phyloP scores from a whole-genome alignment of 2,329 filamentous ascomycete species.

The Esteya vermicola region DNA sequence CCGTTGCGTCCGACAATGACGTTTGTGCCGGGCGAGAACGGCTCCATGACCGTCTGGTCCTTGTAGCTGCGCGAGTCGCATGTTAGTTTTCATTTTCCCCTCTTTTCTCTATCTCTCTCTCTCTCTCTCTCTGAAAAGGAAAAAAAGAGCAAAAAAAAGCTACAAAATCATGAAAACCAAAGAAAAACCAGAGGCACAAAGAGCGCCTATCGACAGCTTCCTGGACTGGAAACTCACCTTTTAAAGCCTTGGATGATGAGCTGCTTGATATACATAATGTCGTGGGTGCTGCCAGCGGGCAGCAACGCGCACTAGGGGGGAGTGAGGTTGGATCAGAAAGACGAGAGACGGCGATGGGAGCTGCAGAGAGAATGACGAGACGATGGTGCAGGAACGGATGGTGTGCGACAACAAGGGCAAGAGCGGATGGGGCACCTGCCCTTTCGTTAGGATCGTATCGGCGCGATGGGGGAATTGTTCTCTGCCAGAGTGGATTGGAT shows the following conservation, averaged over 20 bases:
- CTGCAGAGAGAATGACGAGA: not conserved
- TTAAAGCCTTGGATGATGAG: constrained; percentile 99
- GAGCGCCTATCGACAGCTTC: no score
- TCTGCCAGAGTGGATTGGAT: not conserved
- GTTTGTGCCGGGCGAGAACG: constrained; percentile 94
- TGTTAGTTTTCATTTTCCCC: no score
- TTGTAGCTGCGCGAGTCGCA: constrained; percentile 60
- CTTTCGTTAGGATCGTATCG: not conserved
- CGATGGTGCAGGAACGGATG: not conserved
- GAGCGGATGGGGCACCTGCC: not conserved
- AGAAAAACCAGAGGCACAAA: no score
- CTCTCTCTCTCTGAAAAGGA: no score
- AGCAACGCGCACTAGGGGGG: constrained; percentile 7
- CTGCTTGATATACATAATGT: constrained; percentile 93
- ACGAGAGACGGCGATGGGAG: not conserved
- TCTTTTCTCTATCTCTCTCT: no score
- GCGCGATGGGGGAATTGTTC: not conserved
- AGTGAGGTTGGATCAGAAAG: no score
- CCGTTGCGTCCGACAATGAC: constrained; percentile 98
- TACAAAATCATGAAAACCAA: no score
- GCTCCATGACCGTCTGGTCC: constrained; percentile 96
- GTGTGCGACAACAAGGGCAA: not conserved
- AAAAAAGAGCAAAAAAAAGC: no score
- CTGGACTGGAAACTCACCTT: constrained; percentile 36
- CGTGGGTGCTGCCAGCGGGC: constrained; percentile 15